A percentile compares a stretch with the other conserved stretches of the same genome.
These are phyloP conservation scores for Aphanomyces astaci DNA, from an alignment of 352 stramenopile species.

Conservation along the genomic window DNA sequence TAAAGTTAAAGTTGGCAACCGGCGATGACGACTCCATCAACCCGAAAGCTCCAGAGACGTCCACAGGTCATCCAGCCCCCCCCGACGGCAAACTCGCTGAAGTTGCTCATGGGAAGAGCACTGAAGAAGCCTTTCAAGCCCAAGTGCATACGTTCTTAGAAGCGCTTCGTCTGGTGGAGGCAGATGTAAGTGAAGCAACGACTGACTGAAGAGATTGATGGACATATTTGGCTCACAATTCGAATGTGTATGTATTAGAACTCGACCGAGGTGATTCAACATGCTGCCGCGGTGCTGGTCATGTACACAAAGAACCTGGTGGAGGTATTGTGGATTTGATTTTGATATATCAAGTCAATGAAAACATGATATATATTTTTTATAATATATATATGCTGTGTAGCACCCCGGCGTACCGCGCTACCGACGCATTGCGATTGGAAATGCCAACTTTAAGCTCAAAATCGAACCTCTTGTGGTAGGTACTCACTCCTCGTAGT, in stretches of 20 bases:
- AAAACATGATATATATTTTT: background rate
- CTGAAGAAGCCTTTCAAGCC: constrained; percentile 44
- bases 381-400: constrained; percentile 3
- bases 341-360: no score
- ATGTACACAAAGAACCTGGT: constrained; percentile 85
- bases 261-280: constrained; percentile 53
- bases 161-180: constrained; percentile 17
- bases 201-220: no score
- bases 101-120: no score
- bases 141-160: constrained; percentile 41
- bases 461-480: constrained; percentile 78
- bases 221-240: no score
- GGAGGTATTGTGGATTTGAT: no score
- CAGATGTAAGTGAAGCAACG: constrained; percentile 29
- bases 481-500: background rate
- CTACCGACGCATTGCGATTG: constrained; percentile 65
- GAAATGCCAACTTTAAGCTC: constrained; percentile 79
- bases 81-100: no score
- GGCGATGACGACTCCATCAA: background rate
- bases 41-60: no score
- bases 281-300: constrained; percentile 58
- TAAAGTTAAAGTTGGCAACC: background rate
- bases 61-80: no score
- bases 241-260: constrained; percentile 35
- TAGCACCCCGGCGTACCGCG: constrained; percentile 75